Conservation (phyloP, 441 rosid species). For the Syzygium syzygioides region DNA sequence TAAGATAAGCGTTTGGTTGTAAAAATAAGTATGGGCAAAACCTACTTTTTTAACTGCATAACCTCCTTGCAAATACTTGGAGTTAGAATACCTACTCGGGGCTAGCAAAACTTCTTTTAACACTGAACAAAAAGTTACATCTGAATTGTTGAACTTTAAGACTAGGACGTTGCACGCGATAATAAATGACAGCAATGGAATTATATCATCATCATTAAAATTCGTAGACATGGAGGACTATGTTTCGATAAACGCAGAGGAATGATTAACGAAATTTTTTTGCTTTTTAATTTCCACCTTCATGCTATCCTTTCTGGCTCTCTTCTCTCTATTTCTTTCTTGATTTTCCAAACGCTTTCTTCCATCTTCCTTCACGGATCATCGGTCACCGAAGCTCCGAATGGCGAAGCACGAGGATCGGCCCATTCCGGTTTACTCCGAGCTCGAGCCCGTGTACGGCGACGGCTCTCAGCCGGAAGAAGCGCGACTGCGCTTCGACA, state of each 20-base stretch:
- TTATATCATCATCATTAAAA: no score
- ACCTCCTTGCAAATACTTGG: neutral
- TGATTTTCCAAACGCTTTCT: neutral
- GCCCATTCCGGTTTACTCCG: constrained; percentile 49
- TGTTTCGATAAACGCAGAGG: no score
- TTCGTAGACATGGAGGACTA: no score
- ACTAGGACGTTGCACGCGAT: neutral
- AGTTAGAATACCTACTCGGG: neutral
- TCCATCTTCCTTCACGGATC: neutral
- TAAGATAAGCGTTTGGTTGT: rapidly evolving
- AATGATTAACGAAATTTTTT: neutral
- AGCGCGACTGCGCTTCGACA: constrained; percentile 67
- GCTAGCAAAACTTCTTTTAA: neutral
- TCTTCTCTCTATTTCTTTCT: neutral
- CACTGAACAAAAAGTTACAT: neutral
- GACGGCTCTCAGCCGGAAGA: constrained; percentile 69
- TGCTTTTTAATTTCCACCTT: rapidly evolving
- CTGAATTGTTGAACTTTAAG: neutral
- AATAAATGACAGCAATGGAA: neutral
- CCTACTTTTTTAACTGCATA: neutral
- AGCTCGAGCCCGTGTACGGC: constrained; percentile 66
- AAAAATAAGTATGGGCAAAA: neutral
- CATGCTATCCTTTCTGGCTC: neutral
- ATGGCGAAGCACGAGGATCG: constrained; percentile 75
- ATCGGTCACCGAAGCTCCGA: neutral